Conservation (phyloP, 1,139 yeast genomes). For the Suhomyces wounanorum region DNA sequence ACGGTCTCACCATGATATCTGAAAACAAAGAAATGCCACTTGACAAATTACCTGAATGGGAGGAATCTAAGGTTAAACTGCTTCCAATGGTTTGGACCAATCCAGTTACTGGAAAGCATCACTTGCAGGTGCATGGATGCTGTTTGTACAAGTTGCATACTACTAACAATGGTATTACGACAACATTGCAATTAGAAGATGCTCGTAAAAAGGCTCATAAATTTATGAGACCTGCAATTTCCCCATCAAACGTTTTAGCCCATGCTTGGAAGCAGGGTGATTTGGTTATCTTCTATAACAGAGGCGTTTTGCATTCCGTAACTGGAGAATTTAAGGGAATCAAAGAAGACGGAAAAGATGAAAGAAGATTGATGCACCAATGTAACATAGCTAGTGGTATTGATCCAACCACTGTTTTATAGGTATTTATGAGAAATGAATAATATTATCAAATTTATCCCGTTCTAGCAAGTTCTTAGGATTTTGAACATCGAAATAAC, state of each 20-base stretch:
- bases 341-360: slow-evolving; percentile 53
- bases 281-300: slow-evolving; percentile 78
- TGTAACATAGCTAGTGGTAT: slow-evolving; percentile 83
- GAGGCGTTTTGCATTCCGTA: slow-evolving; percentile 89
- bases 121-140: slow-evolving; percentile 84
- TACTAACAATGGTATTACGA: slow-evolving; percentile 53
- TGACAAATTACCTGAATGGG: slow-evolving; percentile 79
- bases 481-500: no score
- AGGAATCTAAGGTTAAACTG: slow-evolving; percentile 67
- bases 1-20: slow-evolving; percentile 81
- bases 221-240: slow-evolving; percentile 83
- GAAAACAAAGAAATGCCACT: slow-evolving; percentile 72
- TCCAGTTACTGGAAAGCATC: slow-evolving; percentile 82
- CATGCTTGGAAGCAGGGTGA: slow-evolving; percentile 85
- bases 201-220: slow-evolving; percentile 70
- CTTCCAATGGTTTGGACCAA: slow-evolving; percentile 91
- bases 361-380: slow-evolving; percentile 86
- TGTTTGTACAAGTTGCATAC: slow-evolving; percentile 71
- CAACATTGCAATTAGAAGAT: slow-evolving; percentile 58
- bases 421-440: background rate
- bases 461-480: no score
- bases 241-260: slow-evolving; percentile 71
- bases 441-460: no score
- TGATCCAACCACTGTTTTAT: slow-evolving; percentile 49
- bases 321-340: slow-evolving; percentile 76